Conservation (phyloP, 768 basidiomycete species). For the Podaxis sp. region DNA sequence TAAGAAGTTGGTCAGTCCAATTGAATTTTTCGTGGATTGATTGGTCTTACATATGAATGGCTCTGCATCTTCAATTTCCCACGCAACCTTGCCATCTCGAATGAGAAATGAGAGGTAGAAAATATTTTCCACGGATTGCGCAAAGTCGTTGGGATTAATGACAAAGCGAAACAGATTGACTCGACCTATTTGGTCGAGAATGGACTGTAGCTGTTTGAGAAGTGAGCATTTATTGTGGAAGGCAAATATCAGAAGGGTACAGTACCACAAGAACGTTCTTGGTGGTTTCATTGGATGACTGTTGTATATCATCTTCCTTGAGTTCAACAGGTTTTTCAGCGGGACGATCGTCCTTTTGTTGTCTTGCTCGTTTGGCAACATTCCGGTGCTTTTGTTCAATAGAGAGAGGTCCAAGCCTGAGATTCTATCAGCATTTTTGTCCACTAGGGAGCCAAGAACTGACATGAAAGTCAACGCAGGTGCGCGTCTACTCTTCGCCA, state of each 20-base stretch:
- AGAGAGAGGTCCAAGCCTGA: constrained; percentile 87
- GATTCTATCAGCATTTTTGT: constrained; percentile 14
- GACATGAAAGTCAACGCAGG: constrained; percentile 89
- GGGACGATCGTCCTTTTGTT: constrained; percentile 69
- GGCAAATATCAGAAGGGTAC: background rate
- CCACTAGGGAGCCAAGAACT: constrained; percentile 17
- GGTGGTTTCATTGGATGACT: constrained; percentile 85
- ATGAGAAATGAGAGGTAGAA: constrained; percentile 95
- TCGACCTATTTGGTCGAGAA: constrained; percentile 42
- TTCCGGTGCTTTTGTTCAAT: constrained; percentile 80
- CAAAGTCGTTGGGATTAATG: constrained; percentile 86
- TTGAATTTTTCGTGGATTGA: background rate
- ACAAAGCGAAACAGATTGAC: constrained; percentile 86
- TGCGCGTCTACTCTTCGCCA: constrained; percentile 75
- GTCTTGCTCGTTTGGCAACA: constrained; percentile 52
- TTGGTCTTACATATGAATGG: constrained; percentile 67
- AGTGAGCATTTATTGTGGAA: background rate
- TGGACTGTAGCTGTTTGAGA: constrained; percentile 49
- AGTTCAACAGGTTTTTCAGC: constrained; percentile 75
- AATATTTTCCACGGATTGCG: constrained; percentile 93
- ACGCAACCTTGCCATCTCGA: constrained; percentile 74
- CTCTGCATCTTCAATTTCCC: constrained; percentile 67
- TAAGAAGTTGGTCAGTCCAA: constrained; percentile 21
- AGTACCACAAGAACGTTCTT: constrained; percentile 77
- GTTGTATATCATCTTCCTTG: constrained; percentile 75